Evolutionary conservation across 2,329 filamentous ascomycete genomes (phyloP), one percentile per base, ranked within the genome.

Genomic region (Aphanoascus verrucosus): DNA sequence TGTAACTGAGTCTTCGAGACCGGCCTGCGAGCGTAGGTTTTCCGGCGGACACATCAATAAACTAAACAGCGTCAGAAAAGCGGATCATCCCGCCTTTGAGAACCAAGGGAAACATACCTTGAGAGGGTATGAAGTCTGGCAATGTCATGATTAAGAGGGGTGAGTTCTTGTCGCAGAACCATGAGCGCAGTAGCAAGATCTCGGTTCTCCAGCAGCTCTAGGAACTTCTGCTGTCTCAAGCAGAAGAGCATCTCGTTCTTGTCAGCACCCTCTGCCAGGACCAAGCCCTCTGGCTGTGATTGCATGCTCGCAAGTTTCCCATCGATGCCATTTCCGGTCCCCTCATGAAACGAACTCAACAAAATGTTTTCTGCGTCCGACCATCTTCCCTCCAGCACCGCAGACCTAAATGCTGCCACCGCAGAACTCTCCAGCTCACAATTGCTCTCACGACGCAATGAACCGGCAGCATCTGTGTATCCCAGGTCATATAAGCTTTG

Each of bases 201-300:
- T 60, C 82, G 77, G 62, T 77, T 75, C 67, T 97, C 90, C 42
- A 98, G 73, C 7, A 95, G 74, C 71, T 98, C 93, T 31, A 98
- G 75, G 63, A 91, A 98, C 68, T 97, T 97, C 67, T 98, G 93
- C 65, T 94, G 86, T 58, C 91, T 80, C 62, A 98, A 75, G 74
- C 83, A 84, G 67, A 97, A 96, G 45, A 84, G 79, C 85, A 98
- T 91, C 50, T 85, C 77, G 60, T 84, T 82, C 54, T 79, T 78
- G 62, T 95, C 85, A 5, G 88, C 85, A 20, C 81, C 84, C 42
- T 86, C 80, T 14, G 84, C 81, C 51, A 97, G 76, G 14, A 88
- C 80, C 52, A 98, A 73, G 1, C 84, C 87, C 59, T 80, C 68
- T 41, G 65, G 64, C 7, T 57, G 57, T 4, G 57, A 47, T 32